These are phyloP conservation scores for Botrytis galanthina DNA, from an alignment of 2,329 filamentous ascomycete species.

Conservation along the genomic window DNA sequence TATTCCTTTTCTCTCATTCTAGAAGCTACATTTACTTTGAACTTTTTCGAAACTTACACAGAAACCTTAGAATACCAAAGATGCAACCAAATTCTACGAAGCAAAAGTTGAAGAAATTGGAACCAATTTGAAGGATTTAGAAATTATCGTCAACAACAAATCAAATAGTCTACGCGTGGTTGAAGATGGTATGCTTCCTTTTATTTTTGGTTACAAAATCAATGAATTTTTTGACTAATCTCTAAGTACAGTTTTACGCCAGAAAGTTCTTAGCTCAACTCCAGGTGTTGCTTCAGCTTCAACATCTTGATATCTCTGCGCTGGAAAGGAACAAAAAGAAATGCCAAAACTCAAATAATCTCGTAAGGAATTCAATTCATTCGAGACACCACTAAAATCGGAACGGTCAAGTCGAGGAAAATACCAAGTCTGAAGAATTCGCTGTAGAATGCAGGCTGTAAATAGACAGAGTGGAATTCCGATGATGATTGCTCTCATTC, in stretches of 20 bases:
- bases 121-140: conserved; percentile 63
- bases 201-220: conserved; percentile 1
- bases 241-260: conserved; percentile 46
- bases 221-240: conserved; percentile 22
- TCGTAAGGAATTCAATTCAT: neutral
- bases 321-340: neutral
- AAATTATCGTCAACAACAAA: conserved; percentile 70
- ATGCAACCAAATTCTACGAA: conserved; percentile 66
- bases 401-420: neutral
- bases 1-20: neutral
- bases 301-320: conserved; percentile 34
- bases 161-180: conserved; percentile 80
- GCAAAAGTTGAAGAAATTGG: conserved; percentile 65
- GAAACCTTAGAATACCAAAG: conserved; percentile 47
- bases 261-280: conserved; percentile 50
- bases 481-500: conserved; percentile 1
- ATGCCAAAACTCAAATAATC: conserved; percentile 22
- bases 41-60: neutral
- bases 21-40: neutral
- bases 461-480: neutral
- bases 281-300: conserved; percentile 39
- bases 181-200: conserved; percentile 67
- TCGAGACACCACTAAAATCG: neutral
- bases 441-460: neutral
- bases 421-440: neutral